phyloP scores from a whole-genome alignment of 495 filamentous ascomycete species.

The Penicillium manginii region DNA sequence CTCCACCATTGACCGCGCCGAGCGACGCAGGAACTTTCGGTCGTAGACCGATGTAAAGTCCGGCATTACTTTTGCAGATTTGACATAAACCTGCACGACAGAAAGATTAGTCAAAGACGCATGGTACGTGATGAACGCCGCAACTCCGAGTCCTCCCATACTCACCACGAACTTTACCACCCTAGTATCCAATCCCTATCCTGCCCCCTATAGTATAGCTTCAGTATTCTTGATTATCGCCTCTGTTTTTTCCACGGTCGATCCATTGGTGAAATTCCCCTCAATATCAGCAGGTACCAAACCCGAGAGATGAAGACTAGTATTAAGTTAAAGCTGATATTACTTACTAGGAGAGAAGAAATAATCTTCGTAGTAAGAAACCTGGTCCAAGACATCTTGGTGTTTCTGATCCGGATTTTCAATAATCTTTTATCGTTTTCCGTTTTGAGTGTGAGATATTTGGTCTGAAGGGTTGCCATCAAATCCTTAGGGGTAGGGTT shows the following conservation, averaged over 20 bases:
- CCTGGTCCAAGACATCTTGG: too few species aligned
- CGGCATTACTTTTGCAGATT: slow-evolving; percentile 17
- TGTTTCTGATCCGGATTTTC: too few species aligned
- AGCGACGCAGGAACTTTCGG: slow-evolving; percentile 17
- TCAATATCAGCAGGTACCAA: slow-evolving; percentile 21
- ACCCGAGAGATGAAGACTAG: slow-evolving; percentile 25
- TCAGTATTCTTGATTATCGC: slow-evolving; percentile 22
- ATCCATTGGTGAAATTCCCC: slow-evolving; percentile 21
- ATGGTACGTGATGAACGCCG: too few species aligned
- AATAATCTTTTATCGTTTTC: too few species aligned
- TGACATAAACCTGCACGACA: slow-evolving; percentile 19
- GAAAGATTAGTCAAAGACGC: neutral
- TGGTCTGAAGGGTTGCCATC: too few species aligned
- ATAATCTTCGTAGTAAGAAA: too few species aligned
- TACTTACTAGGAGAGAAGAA: too few species aligned
- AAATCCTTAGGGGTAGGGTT: too few species aligned
- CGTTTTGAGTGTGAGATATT: too few species aligned
- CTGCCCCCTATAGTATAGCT: slow-evolving; percentile 19
- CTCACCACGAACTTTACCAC: slow-evolving; percentile 22
- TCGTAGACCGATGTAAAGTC: slow-evolving; percentile 22
- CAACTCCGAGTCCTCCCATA: too few species aligned
- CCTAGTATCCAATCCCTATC: slow-evolving; percentile 13
- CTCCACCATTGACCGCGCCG: slow-evolving; percentile 25
- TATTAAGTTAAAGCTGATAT: too few species aligned
- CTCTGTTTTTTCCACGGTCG: slow-evolving; percentile 14